Conservation (phyloP, 2,329 filamentous ascomycete genomes). For the Escovopsis sp. region DNA sequence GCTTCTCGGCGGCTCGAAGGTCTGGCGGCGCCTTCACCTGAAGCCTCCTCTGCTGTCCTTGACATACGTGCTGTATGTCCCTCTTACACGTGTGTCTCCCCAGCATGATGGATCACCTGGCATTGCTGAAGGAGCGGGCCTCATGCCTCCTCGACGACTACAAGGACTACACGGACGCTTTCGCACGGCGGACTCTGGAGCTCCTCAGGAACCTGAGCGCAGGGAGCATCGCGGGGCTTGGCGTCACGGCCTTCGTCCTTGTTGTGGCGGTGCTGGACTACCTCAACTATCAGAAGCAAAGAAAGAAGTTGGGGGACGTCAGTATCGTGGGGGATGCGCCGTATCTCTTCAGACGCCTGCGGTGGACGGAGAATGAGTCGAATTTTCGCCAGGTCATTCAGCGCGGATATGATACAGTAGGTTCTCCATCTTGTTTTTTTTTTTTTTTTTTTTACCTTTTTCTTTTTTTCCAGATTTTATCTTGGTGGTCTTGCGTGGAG, state of each 20-base stretch:
- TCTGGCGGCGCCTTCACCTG: too few species aligned
- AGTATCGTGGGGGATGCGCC: constrained; percentile 3
- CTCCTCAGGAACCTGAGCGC: too few species aligned
- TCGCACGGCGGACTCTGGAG: not conserved
- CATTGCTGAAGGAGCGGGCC: too few species aligned
- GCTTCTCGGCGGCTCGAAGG: too few species aligned
- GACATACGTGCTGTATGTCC: too few species aligned
- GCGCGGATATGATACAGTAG: constrained; percentile 2
- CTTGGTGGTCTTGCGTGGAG: too few species aligned
- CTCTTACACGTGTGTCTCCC: too few species aligned
- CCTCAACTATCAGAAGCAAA: constrained; percentile 1
- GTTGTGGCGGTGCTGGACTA: not conserved
- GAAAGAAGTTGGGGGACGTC: not conserved
- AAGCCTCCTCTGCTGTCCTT: too few species aligned
- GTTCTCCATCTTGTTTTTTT: too few species aligned
- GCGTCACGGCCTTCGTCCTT: not conserved
- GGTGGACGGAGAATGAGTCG: constrained; percentile 3
- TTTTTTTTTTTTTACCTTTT: too few species aligned
- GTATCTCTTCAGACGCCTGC: constrained; percentile 3
- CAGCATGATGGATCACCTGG: too few species aligned
- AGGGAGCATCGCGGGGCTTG: not conserved
- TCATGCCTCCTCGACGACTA: not conserved
- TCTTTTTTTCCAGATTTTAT: too few species aligned
- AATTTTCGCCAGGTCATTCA: constrained; percentile 1
- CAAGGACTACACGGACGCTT: not conserved